Evolutionary conservation across 768 basidiomycete genomes (phyloP).

Genomic region (Candolleomyces eurysporus): DNA sequence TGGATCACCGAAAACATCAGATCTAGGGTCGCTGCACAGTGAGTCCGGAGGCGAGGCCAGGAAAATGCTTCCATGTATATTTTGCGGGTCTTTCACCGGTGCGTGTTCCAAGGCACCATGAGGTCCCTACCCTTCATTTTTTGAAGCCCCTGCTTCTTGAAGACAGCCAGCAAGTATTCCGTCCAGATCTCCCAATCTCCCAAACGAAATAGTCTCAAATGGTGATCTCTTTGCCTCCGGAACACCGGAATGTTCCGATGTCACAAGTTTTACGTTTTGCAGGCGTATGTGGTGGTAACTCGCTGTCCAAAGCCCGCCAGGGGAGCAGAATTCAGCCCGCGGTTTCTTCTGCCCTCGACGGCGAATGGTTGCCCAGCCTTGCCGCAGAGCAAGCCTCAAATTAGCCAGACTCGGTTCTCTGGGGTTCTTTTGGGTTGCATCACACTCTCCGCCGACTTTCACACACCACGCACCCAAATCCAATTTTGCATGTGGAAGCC

Average conservation of each 20-base stretch:
- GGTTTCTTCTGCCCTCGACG: too few relatives aligned
- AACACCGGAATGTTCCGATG: neutral
- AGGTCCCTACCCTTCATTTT: neutral
- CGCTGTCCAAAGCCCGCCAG: too few relatives aligned
- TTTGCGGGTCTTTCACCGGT: neutral
- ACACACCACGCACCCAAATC: neutral
- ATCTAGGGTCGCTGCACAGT: slow-evolving; percentile 64
- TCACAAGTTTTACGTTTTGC: neutral
- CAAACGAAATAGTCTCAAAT: neutral
- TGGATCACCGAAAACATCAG: slow-evolving; percentile 61
- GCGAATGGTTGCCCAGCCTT: neutral
- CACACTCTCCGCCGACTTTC: neutral
- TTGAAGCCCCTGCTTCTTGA: neutral
- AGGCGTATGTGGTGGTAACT: neutral
- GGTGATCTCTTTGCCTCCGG: neutral
- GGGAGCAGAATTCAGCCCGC: too few relatives aligned
- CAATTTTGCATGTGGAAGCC: neutral
- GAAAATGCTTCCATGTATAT: slow-evolving; percentile 33
- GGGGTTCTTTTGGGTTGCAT: neutral
- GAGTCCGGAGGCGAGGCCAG: slow-evolving; percentile 49
- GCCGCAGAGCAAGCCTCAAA: neutral
- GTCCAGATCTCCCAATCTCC: neutral
- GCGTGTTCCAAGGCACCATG: neutral
- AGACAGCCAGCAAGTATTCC: neutral
- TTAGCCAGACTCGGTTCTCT: neutral